Percentiles rank a stretch among this genome's conserved stretches.
phyloP scores from a whole-genome alignment of 1,284 basidiomycete species.

The Rhodotorula sp. region DNA sequence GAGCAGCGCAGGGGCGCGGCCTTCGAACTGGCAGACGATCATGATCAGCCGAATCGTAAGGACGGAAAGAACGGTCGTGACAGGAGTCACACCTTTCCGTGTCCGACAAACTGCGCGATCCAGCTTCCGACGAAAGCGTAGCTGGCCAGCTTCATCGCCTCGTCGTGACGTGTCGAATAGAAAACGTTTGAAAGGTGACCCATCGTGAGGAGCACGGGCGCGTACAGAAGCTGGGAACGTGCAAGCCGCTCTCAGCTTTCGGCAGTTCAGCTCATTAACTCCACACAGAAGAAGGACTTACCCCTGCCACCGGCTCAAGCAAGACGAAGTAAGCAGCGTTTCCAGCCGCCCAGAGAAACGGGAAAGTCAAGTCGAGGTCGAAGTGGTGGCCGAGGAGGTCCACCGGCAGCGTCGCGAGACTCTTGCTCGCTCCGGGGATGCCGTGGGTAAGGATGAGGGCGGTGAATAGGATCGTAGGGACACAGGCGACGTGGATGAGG shows the following conservation, averaged over 20 bases:
- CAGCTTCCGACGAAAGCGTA: constrained; percentile 37
- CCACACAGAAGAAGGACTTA: constrained; percentile 3
- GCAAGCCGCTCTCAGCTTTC: background rate
- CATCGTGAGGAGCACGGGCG: constrained; percentile 40
- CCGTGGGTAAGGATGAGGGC: constrained; percentile 39
- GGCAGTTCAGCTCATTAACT: background rate
- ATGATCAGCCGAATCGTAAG: background rate
- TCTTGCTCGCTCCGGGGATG: constrained; percentile 29
- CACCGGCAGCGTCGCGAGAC: constrained; percentile 11
- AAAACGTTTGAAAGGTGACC: constrained; percentile 43
- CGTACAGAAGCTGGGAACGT: constrained; percentile 37
- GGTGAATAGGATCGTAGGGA: constrained; percentile 43
- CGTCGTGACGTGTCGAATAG: constrained; percentile 28
- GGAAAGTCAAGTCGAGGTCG: constrained; percentile 33
- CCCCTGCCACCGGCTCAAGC: constrained; percentile 43
- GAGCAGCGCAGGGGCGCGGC: constrained; percentile 46
- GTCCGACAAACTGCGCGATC: constrained; percentile 46
- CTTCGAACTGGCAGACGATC: constrained; percentile 41
- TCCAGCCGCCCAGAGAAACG: constrained; percentile 28
- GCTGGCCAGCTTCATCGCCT: constrained; percentile 35
- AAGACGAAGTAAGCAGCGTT: constrained; percentile 45
- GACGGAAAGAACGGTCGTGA: background rate
- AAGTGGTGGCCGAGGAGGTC: constrained; percentile 22
- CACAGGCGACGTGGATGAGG: constrained; percentile 42
- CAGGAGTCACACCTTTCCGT: constrained; percentile 27